Conservation (phyloP, 2,329 filamentous ascomycete genomes). For the Colletotrichum sp. region DNA sequence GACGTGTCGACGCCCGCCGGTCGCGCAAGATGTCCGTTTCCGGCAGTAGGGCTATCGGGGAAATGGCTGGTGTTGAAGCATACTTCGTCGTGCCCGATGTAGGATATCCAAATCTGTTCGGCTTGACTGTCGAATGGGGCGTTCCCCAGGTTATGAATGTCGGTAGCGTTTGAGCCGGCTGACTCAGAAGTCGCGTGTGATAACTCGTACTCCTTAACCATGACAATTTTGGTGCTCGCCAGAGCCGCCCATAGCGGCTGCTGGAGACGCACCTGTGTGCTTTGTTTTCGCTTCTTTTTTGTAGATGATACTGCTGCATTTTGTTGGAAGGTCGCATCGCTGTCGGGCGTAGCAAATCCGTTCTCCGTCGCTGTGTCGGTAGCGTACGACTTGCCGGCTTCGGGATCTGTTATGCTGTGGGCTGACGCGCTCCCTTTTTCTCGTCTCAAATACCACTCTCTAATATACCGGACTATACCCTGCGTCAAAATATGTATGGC, state of each 20-base stretch:
- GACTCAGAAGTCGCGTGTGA: conserved; percentile 78
- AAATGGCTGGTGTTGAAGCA: conserved; percentile 77
- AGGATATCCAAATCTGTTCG: conserved; percentile 80
- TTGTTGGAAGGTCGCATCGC: conserved; percentile 57
- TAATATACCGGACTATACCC: conserved; percentile 72
- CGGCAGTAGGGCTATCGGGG: conserved; percentile 40
- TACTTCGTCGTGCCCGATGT: conserved; percentile 79
- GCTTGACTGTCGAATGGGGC: conserved; percentile 74
- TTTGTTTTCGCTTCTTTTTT: conserved; percentile 90
- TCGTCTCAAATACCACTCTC: conserved; percentile 69
- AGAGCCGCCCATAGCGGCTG: conserved; percentile 95
- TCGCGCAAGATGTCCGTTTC: conserved; percentile 34
- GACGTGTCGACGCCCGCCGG: conserved; percentile 65
- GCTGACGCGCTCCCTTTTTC: conserved; percentile 59
- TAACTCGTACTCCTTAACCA: conserved; percentile 89
- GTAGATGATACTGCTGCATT: conserved; percentile 62
- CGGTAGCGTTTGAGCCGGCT: conserved; percentile 75
- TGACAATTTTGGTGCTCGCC: conserved; percentile 94
- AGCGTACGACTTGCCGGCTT: conserved; percentile 57
- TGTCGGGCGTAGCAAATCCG: conserved; percentile 58
- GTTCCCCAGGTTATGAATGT: conserved; percentile 78
- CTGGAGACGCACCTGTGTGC: conserved; percentile 85
- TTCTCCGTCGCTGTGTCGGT: conserved; percentile 42
- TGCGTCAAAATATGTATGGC: conserved; percentile 79
- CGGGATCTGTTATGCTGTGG: conserved; percentile 61